Base-by-base conservation (phyloP, 495 filamentous ascomycete genomes). In the Bryoglossum gracile region DNA sequence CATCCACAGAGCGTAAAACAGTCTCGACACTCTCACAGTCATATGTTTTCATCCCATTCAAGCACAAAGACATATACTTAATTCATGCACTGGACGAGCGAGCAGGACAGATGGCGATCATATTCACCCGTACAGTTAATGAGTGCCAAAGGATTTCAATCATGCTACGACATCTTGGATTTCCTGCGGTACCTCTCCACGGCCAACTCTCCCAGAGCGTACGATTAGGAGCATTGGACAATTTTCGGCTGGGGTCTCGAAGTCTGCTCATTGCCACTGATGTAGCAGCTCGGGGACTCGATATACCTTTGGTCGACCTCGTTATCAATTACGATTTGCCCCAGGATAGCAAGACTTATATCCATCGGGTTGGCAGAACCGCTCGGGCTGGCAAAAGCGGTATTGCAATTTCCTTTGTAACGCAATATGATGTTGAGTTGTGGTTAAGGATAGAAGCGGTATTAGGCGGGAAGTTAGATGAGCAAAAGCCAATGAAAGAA, bases 211-310 rank as follows among this genome's bases (percentile, higher is more conserved):
- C 80, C 0, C 92, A 97, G 62, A 84, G 80, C 5, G 72, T 86
- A 3, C 86, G 92, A 17, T 65, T 98, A 0, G 90, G 85, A 8
- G 82, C 92, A 0, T 70, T 97, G 11, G 82, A 81, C 58, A 96
- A 94, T 64, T 96, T 98, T 72, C 78, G 82, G 10, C 75, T 81
- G 1, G 76, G 83, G 11, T 75, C 69, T 41, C 73, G 89, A 8
- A 76, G 89, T 47, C 89, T 98, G 48, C 77, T 97, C 13, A 84
- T 96, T n/a, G 90, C 90, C 0, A 97, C 91, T 0, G 92, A 97
- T 61, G 89, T 97, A 21, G 92, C 94, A 3, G 88, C 92, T 8
- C 78, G 92, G 57, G 92, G 92, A 70, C 74, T 98, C 5, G 92
- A 98, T 77, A 94, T 97, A 49, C 89, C 91, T 16, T 81, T 79